These are phyloP conservation scores for Phytopythium montanum DNA, from an alignment of 352 stramenopile genomes.

Conservation along the genomic window DNA sequence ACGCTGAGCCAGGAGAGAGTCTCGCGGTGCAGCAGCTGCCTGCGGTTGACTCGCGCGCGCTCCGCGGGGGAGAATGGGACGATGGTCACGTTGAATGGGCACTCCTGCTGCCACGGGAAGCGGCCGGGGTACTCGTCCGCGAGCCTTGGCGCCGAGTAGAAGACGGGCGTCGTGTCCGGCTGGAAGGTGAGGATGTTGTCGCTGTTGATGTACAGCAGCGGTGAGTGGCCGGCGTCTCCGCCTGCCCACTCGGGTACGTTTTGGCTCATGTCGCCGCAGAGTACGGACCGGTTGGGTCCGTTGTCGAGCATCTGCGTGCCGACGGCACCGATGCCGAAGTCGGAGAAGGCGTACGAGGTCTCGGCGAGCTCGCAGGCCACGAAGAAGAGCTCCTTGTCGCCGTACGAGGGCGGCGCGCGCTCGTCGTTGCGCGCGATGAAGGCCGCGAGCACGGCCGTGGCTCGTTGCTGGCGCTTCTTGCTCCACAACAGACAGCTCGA, in stretches of 20 bases:
- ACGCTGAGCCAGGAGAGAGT: not conserved
- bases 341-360: constrained; percentile 42
- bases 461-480: constrained; percentile 31
- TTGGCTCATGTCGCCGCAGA: constrained; percentile 46
- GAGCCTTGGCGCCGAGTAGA: constrained; percentile 25
- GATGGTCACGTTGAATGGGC: constrained; percentile 33
- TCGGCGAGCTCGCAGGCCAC: constrained; percentile 45
- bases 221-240: constrained; percentile 1
- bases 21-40: constrained; percentile 20
- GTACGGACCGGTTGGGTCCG: constrained; percentile 10
- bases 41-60: constrained; percentile 15
- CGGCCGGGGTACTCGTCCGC: constrained; percentile 31
- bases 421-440: constrained; percentile 31
- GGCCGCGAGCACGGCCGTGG: constrained; percentile 38
- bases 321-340: constrained; percentile 24
- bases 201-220: constrained; percentile 48
- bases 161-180: constrained; percentile 14
- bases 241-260: constrained; percentile 20
- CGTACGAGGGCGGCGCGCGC: constrained; percentile 25
- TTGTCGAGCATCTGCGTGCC: constrained; percentile 18
- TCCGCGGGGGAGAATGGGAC: constrained; percentile 19
- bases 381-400: constrained; percentile 57
- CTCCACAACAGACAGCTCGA: constrained; percentile 48
- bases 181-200: constrained; percentile 30
- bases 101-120: constrained; percentile 32